Conservation (phyloP, 192 early-diverging fungal species). For the Backusella luteola region DNA sequence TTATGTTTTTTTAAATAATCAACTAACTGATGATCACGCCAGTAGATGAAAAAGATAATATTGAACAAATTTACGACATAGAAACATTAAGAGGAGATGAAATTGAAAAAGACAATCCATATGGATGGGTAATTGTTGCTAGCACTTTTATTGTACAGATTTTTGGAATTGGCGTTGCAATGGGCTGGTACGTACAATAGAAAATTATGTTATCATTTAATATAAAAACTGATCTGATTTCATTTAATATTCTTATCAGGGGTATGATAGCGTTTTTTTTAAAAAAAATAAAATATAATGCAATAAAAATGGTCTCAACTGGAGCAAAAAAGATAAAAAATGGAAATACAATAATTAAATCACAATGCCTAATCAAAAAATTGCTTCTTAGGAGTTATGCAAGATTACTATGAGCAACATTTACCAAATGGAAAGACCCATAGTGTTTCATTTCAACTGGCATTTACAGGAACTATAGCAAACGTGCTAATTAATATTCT, state of each 20-base stretch:
- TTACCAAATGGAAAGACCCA: neutral
- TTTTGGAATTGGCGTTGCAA: slow-evolving; percentile 17
- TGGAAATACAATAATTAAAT: neutral
- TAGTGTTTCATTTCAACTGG: slow-evolving; percentile 11
- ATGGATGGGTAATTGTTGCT: slow-evolving; percentile 29
- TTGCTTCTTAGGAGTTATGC: slow-evolving; percentile 22
- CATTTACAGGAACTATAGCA: slow-evolving; percentile 24
- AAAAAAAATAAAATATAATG: neutral
- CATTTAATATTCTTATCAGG: slow-evolving; percentile 1
- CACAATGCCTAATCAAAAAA: neutral
- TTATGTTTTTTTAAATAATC: neutral
- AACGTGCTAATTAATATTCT: slow-evolving; percentile 25
- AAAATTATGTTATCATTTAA: neutral
- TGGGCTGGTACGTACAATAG: slow-evolving; percentile 26
- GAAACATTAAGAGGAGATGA: neutral
- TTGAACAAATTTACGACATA: slow-evolving; percentile 1
- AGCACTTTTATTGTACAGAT: slow-evolving; percentile 17
- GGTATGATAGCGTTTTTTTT: neutral
- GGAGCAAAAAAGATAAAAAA: neutral
- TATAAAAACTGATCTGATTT: neutral
- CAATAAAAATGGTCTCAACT: neutral
- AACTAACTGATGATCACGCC: neutral
- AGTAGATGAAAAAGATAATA: neutral
- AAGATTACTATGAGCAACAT: slow-evolving; percentile 21
- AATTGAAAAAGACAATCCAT: slow-evolving; percentile 1